Evolutionary conservation across 2,329 filamentous ascomycete species (phyloP), one percentile per base, ranked within the genome.

Genomic region (Xylaria sp.): DNA sequence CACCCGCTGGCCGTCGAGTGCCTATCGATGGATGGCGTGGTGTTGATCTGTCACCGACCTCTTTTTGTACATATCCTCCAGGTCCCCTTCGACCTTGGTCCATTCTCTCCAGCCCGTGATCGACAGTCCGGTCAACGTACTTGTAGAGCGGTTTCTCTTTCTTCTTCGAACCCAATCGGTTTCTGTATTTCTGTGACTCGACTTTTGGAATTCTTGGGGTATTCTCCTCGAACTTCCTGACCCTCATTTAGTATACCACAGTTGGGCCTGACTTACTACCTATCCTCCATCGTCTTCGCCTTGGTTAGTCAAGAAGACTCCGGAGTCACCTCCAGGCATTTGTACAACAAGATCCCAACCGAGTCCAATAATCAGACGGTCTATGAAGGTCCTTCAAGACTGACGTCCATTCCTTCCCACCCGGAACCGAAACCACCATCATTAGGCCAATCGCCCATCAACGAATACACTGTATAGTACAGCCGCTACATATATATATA

Each of bases 11-110:
- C 71, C 71, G 70, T 75, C 75, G 73, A 77, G 74, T 78, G 77
- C 76, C 78, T 80, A 78, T 79, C 79, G 75, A 78, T 77, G 77
- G 78, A 73, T 77, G 69, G 80, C 79, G 65, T 65, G 65, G 79
- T 75, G 78, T 81, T 81, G 79, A 82, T 76, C 75, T 75, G 75
- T 73, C 74, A 69, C 67, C 71, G 69, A 76, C 74, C 69, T 73
- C 62, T 67, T 74, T 71, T 75, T 75, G 73, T 78, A 77, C 74
- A 77, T 77, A 78, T 77, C 75, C 74, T 75, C 73, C 71, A 74
- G 73, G 75, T 74, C 75, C 72, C 75, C 75, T 75, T 77, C 76
- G 73, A 74, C 74, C 74, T 73, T 77, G 75, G 74, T 72, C 76
- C 75, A 72, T 78, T 76, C 71, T 75, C 69, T 73, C 75, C 73